A percentile compares a stretch with the other conserved stretches of the same genome.
phyloP scores from a whole-genome alignment of 208 protist species.

The Lotmaria passim region DNA sequence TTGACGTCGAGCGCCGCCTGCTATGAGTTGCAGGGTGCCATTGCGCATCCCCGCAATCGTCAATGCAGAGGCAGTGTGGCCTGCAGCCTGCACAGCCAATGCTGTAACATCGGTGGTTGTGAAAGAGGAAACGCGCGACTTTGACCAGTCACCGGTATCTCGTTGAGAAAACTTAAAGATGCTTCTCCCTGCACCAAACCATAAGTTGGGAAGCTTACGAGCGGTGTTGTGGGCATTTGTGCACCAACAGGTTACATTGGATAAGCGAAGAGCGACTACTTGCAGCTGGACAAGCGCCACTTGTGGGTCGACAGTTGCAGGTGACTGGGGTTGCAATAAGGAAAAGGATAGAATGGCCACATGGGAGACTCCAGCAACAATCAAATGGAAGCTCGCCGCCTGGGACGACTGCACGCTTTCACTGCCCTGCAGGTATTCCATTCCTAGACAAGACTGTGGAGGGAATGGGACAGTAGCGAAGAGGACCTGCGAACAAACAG shows the following conservation, averaged over 20 bases:
- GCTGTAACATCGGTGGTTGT: conserved; percentile 32
- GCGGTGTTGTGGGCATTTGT: not conserved
- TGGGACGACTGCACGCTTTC: not conserved
- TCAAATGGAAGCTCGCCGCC: not conserved
- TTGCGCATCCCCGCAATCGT: conserved; percentile 53
- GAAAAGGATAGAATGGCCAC: not conserved
- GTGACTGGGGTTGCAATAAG: not conserved
- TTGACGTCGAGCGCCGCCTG: conserved; percentile 8
- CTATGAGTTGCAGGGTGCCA: conserved; percentile 51
- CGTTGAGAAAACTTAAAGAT: conserved; percentile 20
- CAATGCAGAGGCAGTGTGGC: conserved; percentile 4
- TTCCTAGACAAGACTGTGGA: conserved; percentile 20
- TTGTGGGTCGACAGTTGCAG: not conserved
- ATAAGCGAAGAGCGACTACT: conserved; percentile 10
- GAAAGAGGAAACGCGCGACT: conserved; percentile 25
- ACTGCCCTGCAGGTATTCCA: conserved; percentile 3
- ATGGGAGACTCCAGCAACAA: conserved; percentile 2
- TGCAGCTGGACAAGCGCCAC: conserved; percentile 15
- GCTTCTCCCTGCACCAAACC: conserved; percentile 27
- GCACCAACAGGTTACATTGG: conserved; percentile 28
- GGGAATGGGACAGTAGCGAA: conserved; percentile 21
- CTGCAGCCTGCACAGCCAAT: conserved; percentile 6
- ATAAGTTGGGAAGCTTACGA: conserved; percentile 3
- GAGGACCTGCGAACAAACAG: not conserved
- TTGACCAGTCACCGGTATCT: conserved; percentile 11